These are phyloP conservation scores for Komagataella pastoris DNA, from an alignment of 805 yeast species.

Conservation along the genomic window DNA sequence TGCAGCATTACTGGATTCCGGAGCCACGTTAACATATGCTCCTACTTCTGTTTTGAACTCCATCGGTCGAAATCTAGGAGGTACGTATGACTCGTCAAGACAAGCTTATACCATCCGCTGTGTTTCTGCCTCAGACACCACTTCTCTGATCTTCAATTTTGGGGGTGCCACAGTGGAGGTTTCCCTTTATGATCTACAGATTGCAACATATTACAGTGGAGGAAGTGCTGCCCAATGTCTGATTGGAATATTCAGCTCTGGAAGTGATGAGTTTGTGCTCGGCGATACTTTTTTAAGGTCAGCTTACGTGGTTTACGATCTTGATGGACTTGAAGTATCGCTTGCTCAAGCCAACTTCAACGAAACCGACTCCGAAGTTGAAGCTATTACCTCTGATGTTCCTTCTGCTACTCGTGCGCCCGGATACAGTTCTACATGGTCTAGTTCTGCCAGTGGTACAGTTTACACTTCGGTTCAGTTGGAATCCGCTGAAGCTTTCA, in stretches of 20 bases:
- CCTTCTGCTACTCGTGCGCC: constrained; percentile 41
- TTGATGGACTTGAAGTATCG: constrained; percentile 28
- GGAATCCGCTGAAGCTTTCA: neutral
- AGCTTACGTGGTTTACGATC: constrained; percentile 42
- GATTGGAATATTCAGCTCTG: constrained; percentile 23
- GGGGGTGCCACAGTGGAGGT: constrained; percentile 43
- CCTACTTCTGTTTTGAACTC: constrained; percentile 20
- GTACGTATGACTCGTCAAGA: constrained; percentile 22
- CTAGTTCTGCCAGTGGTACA: constrained; percentile 4
- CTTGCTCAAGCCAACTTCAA: constrained; percentile 30
- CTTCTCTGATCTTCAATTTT: constrained; percentile 33
- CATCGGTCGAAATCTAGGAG: constrained; percentile 20
- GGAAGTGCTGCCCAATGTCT: constrained; percentile 23
- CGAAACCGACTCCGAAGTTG: constrained; percentile 24
- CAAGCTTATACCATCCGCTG: constrained; percentile 39
- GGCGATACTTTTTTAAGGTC: constrained; percentile 42
- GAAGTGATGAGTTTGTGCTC: constrained; percentile 22
- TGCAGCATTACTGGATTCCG: constrained; percentile 41
- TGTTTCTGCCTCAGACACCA: constrained; percentile 10
- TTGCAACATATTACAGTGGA: constrained; percentile 5
- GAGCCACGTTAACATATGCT: constrained; percentile 36
- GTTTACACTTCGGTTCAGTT: neutral
- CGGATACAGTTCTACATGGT: constrained; percentile 29
- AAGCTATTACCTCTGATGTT: constrained; percentile 27
- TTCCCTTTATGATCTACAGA: constrained; percentile 23